phyloP scores from a whole-genome alignment of 2,329 filamentous ascomycete genomes.

The Pseudogymnoascus sp. region DNA sequence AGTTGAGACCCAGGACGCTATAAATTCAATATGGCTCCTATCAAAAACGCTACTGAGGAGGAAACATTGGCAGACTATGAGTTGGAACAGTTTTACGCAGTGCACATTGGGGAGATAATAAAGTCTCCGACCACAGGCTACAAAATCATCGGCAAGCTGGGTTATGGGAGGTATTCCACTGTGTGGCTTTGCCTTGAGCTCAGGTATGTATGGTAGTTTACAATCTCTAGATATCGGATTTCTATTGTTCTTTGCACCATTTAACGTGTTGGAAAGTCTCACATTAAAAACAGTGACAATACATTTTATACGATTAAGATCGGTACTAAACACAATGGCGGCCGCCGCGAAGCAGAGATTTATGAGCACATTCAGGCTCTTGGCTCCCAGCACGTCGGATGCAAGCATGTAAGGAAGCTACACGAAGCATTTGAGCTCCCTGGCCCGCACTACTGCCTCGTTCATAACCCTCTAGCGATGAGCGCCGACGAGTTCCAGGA shows the following conservation, averaged over 20 bases:
- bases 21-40: background rate
- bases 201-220: background rate
- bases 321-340: background rate
- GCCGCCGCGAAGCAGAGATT: constrained; percentile 23
- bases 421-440: constrained; percentile 31
- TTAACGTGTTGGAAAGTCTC: background rate
- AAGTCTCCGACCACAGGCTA: constrained; percentile 35
- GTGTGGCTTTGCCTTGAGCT: constrained; percentile 38
- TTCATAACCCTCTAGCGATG: constrained; percentile 19
- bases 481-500: constrained; percentile 15
- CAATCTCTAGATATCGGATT: background rate
- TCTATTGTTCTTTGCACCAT: background rate
- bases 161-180: constrained; percentile 38
- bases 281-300: background rate
- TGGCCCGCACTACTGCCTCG: constrained; percentile 16
- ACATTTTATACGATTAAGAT: background rate
- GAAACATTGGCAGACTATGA: constrained; percentile 26
- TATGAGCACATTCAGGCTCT: constrained; percentile 27
- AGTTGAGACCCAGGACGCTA: background rate
- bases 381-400: constrained; percentile 27
- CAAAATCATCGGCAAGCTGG: constrained; percentile 38
- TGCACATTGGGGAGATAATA: constrained; percentile 37
- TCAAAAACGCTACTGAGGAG: constrained; percentile 11
- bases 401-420: constrained; percentile 25
- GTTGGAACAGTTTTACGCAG: constrained; percentile 35